Evolutionary conservation across 108 stramenopile genomes (phyloP).

Genomic region (Nitzschia putrida): DNA sequence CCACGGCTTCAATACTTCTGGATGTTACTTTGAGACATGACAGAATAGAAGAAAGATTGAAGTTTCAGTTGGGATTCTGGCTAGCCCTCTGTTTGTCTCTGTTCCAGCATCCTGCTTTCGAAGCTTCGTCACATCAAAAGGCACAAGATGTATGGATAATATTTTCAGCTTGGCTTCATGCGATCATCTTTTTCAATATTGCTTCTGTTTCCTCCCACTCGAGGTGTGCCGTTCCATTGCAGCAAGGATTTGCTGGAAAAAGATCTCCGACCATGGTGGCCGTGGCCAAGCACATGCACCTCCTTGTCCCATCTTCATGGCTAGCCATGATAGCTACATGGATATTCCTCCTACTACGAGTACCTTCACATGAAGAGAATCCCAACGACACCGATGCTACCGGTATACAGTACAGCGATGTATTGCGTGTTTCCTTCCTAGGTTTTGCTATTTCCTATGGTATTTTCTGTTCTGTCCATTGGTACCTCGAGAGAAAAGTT

Average conservation of each 20-base stretch:
- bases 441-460: slow-evolving; percentile 7
- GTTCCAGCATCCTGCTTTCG: neutral
- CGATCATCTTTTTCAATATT: slow-evolving; percentile 22
- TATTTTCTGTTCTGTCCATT: slow-evolving; percentile 4
- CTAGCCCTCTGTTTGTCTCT: slow-evolving; percentile 7
- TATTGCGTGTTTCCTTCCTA: neutral
- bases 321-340: slow-evolving; percentile 11
- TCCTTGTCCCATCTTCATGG: slow-evolving; percentile 1
- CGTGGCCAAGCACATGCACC: neutral
- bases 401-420: neutral
- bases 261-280: neutral
- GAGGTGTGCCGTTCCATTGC: neutral
- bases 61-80: slow-evolving; percentile 21
- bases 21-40: slow-evolving; percentile 13
- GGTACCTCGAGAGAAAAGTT: slow-evolving; percentile 7
- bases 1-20: slow-evolving; percentile 21
- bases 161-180: slow-evolving; percentile 21
- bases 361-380: neutral
- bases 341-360: neutral
- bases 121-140: neutral
- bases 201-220: neutral
- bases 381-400: too few species aligned
- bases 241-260: neutral
- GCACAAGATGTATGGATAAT: neutral
- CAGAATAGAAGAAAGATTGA: neutral